Evolutionary conservation across 345 rosid species (phyloP).

Genomic region (Aquilaria malaccensis): DNA sequence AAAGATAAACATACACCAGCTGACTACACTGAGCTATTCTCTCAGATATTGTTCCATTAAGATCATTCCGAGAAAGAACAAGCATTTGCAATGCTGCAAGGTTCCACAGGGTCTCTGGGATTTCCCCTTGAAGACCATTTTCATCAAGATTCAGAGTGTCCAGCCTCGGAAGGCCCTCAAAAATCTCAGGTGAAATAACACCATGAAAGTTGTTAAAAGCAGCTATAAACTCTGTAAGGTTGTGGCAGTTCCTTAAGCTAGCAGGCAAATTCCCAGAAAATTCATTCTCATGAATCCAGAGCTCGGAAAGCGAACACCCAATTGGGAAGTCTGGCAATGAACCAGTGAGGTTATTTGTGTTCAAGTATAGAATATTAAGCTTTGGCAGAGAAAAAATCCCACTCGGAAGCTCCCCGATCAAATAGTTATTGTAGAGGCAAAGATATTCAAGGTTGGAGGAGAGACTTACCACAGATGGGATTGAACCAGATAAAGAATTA

Average conservation of each 20-base stretch:
- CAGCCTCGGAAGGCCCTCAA: constrained; percentile 22
- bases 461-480: constrained; percentile 30
- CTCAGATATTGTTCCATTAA: constrained; percentile 34
- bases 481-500: constrained; percentile 26
- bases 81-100: constrained; percentile 24
- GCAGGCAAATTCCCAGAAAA: constrained; percentile 22
- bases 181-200: constrained; percentile 16
- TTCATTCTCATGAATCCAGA: constrained; percentile 30
- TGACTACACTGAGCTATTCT: constrained; percentile 20
- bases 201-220: constrained; percentile 24
- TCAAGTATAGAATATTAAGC: constrained; percentile 20
- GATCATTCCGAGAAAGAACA: constrained; percentile 28
- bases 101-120: constrained; percentile 32
- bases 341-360: constrained; percentile 33
- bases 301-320: constrained; percentile 17
- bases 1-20: constrained; percentile 19
- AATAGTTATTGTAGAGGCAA: constrained; percentile 27
- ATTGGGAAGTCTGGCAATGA: constrained; percentile 21
- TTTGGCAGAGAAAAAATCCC: constrained; percentile 23
- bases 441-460: constrained; percentile 27
- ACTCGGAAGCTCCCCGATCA: constrained; percentile 26
- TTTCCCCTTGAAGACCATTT: constrained; percentile 26
- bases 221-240: constrained; percentile 24
- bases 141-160: constrained; percentile 22
- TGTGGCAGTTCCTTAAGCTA: constrained; percentile 19